Conservation (phyloP, 805 yeast species). For the Lachancea kluyveri region DNA sequence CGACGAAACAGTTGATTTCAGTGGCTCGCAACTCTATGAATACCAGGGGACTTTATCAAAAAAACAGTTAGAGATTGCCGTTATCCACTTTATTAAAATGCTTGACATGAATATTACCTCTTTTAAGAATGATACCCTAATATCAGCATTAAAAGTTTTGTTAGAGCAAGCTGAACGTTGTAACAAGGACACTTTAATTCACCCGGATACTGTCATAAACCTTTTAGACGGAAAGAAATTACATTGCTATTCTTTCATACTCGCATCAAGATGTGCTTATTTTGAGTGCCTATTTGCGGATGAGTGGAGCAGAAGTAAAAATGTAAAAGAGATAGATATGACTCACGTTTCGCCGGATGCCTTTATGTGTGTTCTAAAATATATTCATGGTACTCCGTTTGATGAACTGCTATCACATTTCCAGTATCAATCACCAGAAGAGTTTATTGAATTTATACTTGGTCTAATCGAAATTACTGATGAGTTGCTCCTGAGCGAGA, state of each 20-base stretch:
- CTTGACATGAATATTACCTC: slow-evolving; percentile 6
- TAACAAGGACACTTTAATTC: neutral
- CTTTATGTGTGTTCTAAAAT: slow-evolving; percentile 45
- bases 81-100: slow-evolving; percentile 2
- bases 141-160: slow-evolving; percentile 1
- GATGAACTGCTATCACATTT: slow-evolving; percentile 16
- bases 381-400: slow-evolving; percentile 45
- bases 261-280: slow-evolving; percentile 53
- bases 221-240: slow-evolving; percentile 41
- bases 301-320: slow-evolving; percentile 41
- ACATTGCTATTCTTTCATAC: slow-evolving; percentile 43
- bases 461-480: slow-evolving; percentile 59
- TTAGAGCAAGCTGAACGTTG: neutral
- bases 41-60: neutral
- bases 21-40: neutral
- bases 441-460: slow-evolving; percentile 32
- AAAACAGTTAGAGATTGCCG: slow-evolving; percentile 1
- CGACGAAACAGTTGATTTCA: slow-evolving; percentile 14
- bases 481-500: slow-evolving; percentile 51
- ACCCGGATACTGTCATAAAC: slow-evolving; percentile 38
- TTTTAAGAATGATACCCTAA: slow-evolving; percentile 3
- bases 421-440: slow-evolving; percentile 10
- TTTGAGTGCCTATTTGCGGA: slow-evolving; percentile 53
- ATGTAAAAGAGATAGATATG: slow-evolving; percentile 34
- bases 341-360: slow-evolving; percentile 32